These are phyloP conservation scores for Komagataella pastoris DNA, from an alignment of 805 yeast species.

Conservation along the genomic window DNA sequence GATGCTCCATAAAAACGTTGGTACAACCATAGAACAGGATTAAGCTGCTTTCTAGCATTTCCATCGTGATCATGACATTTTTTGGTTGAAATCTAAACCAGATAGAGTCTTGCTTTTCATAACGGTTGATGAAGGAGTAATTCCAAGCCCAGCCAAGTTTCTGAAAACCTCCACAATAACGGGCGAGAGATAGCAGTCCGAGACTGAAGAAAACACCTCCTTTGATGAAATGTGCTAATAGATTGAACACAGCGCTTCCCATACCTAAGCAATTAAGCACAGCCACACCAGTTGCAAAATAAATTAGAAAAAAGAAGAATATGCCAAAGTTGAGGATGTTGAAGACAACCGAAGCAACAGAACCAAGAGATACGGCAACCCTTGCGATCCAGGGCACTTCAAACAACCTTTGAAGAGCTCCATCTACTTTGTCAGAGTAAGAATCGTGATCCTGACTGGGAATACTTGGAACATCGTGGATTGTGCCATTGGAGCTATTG, in stretches of 20 bases:
- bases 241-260: constrained; percentile 55
- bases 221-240: constrained; percentile 90
- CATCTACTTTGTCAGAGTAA: constrained; percentile 16
- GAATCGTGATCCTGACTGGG: not conserved
- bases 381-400: constrained; percentile 10
- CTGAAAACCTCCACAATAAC: constrained; percentile 75
- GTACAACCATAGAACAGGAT: constrained; percentile 84
- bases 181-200: constrained; percentile 71
- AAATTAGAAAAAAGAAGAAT: constrained; percentile 43
- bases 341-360: constrained; percentile 25
- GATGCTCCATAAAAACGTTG: constrained; percentile 82
- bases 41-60: constrained; percentile 64
- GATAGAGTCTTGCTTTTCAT: constrained; percentile 11
- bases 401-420: constrained; percentile 20
- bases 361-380: constrained; percentile 11
- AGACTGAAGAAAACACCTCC: constrained; percentile 78
- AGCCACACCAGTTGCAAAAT: constrained; percentile 44
- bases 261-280: constrained; percentile 60
- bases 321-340: constrained; percentile 49
- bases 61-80: constrained; percentile 59
- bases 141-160: constrained; percentile 92
- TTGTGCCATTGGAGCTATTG: not conserved
- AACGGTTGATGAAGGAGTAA: constrained; percentile 14
- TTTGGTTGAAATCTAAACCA: constrained; percentile 26
- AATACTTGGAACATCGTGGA: not conserved